A percentile compares a stretch with the other conserved stretches of the same genome.
phyloP scores from a whole-genome alignment of 352 stramenopile species.

The Blastocystis sp. region DNA sequence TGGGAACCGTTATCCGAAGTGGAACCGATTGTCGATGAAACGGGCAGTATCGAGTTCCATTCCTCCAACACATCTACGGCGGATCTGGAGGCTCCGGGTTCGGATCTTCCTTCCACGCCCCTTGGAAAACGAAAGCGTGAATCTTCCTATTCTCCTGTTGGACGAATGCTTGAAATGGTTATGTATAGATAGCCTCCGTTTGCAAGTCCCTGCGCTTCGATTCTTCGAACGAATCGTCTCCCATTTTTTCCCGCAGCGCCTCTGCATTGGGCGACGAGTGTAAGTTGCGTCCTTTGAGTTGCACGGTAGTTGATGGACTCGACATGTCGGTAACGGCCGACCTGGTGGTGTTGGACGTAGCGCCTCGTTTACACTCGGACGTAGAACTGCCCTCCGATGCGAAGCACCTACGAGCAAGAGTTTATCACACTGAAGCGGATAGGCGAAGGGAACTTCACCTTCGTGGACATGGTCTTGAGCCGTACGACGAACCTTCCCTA shows the following conservation, averaged over 20 bases:
- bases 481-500: neutral
- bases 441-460: slow-evolving; percentile 43
- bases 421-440: slow-evolving; percentile 46
- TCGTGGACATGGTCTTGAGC: slow-evolving; percentile 31
- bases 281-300: neutral
- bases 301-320: neutral
- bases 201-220: slow-evolving; percentile 25
- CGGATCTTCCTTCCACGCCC: neutral
- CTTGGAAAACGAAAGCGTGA: slow-evolving; percentile 11
- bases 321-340: neutral
- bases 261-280: slow-evolving; percentile 12
- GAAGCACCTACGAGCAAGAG: slow-evolving; percentile 27
- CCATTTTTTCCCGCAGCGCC: slow-evolving; percentile 2
- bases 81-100: neutral
- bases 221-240: slow-evolving; percentile 27
- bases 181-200: neutral
- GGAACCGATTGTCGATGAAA: neutral
- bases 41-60: too few relatives aligned
- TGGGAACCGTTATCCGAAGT: neutral
- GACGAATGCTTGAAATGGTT: neutral
- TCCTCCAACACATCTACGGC: neutral
- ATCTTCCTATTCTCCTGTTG: neutral
- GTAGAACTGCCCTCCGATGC: slow-evolving; percentile 1
- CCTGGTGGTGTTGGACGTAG: slow-evolving; percentile 19
- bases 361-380: neutral